Base-by-base conservation (phyloP, 2,329 filamentous ascomycete genomes). In the Xylaria sp. region DNA sequence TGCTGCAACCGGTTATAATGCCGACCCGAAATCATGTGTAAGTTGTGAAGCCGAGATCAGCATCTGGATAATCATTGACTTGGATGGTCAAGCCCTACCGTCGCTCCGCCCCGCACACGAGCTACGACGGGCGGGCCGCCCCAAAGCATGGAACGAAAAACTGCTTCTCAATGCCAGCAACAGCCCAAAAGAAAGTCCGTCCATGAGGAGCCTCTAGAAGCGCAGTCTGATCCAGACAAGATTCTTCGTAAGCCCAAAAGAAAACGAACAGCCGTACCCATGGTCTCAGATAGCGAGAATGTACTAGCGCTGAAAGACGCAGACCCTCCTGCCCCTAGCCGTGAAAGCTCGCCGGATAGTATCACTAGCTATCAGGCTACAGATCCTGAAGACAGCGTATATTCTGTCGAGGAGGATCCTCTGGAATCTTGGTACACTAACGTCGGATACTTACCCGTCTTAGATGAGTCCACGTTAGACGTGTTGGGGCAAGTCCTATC, bases 401-500 rank as follows among this genome's bases (percentile, higher is more conserved):
- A 38, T 40, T 29, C n/a, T 23, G 29, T 48, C 23, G 41, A 47
- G 10, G 31, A 37, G 10, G 53, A 55, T 55, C 41, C 41, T 47
- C 1, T 55, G 40, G 53, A 55, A 46, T n/a, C 27, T 25, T 54
- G 52, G 52, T 46, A 54, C 19, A 19, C 13, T 15, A 15, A 46
- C 9, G 41, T 54, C 21, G 52, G 52, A 37, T 54, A 54, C 31
- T 27, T 54, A 25, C 52, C 52, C 19, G 29, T 0, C 19, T 27
- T 54, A 7, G 21, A 25, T 27, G 52, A 54, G 21, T 13, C 40
- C 9, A 54, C 11, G 31, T 40, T 47, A 10, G 21, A 47, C n/a
- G 11, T 55, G n/a, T 48, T 55, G n/a, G 53, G 31, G 43, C 53
- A 47, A 11, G 31, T 55, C 53, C 33, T 55, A 55, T 55, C 53